phyloP scores from a whole-genome alignment of 2,329 filamentous ascomycete genomes.

The Tolypocladium ovalisporum region DNA sequence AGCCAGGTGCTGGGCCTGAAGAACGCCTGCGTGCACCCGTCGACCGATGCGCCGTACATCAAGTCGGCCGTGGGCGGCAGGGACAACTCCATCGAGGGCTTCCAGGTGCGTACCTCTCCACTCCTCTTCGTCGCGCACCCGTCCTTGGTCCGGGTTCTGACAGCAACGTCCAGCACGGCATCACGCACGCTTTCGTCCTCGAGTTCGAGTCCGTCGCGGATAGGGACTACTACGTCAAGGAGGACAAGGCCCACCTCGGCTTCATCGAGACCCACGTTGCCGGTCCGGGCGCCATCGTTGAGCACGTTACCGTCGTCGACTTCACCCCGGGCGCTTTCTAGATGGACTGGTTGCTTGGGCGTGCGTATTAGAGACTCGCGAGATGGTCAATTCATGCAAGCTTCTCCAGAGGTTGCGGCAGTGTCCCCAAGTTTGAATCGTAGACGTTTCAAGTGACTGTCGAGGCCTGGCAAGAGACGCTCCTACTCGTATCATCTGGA shows the following conservation, averaged over 20 bases:
- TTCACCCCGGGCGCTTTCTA: conserved; percentile 38
- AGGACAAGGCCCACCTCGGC: conserved; percentile 51
- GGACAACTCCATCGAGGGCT: conserved; percentile 51
- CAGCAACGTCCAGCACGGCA: conserved; percentile 35
- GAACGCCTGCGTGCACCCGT: conserved; percentile 50
- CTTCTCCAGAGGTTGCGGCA: too few species aligned
- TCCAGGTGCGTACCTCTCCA: conserved; percentile 32
- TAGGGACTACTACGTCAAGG: conserved; percentile 54
- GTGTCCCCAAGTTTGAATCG: too few species aligned
- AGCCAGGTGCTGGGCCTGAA: conserved; percentile 35
- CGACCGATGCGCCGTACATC: conserved; percentile 48
- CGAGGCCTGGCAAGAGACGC: too few species aligned
- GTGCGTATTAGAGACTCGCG: neutral
- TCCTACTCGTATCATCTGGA: neutral
- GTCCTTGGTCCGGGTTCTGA: neutral
- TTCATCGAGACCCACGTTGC: conserved; percentile 42
- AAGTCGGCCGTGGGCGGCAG: conserved; percentile 44
- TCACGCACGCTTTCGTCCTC: conserved; percentile 59
- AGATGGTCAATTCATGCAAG: neutral
- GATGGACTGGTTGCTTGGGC: neutral
- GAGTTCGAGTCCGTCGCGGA: conserved; percentile 55
- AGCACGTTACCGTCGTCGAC: conserved; percentile 46
- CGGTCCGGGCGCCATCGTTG: neutral
- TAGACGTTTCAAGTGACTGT: too few species aligned
- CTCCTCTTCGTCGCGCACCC: neutral